Evolutionary conservation across 139 green algal species (phyloP).

Genomic region (Prasinococcaceae sp.): DNA sequence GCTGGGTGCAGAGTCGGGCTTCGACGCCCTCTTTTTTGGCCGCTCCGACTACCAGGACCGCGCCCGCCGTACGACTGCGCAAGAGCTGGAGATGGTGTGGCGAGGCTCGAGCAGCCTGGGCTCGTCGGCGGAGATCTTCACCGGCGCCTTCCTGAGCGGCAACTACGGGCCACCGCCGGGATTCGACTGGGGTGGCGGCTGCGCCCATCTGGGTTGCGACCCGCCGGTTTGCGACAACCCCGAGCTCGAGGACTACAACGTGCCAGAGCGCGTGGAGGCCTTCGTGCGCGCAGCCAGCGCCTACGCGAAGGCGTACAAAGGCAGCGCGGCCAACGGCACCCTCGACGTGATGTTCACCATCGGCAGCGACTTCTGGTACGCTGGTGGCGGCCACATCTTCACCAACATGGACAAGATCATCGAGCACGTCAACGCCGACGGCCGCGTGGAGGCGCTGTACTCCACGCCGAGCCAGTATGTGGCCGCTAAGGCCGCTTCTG

Average conservation of each 20-base stretch:
- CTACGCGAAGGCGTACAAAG: conserved; percentile 1
- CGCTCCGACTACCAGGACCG: conserved; percentile 62
- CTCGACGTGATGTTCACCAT: conserved; percentile 71
- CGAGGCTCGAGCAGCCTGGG: conserved; percentile 35
- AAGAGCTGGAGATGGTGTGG: conserved; percentile 61
- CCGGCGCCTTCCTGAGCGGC: conserved; percentile 36
- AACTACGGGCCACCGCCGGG: conserved; percentile 60
- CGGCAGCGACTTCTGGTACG: conserved; percentile 67
- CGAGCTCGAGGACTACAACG: conserved; percentile 52
- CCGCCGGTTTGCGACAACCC: too few relatives aligned
- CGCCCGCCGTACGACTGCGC: conserved; percentile 13
- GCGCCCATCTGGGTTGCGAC: too few relatives aligned
- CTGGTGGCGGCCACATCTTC: conserved; percentile 48
- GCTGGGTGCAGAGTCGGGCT: conserved; percentile 45
- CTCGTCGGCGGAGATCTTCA: conserved; percentile 39
- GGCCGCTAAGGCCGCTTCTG: conserved; percentile 45
- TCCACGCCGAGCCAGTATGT: conserved; percentile 61
- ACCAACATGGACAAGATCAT: conserved; percentile 70
- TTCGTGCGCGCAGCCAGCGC: conserved; percentile 40
- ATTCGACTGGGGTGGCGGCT: conserved; percentile 65
- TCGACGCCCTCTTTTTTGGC: conserved; percentile 73
- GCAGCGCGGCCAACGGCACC: conserved; percentile 17
- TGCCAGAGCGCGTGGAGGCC: conserved; percentile 45
- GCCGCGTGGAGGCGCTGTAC: conserved; percentile 66
- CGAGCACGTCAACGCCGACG: conserved; percentile 38